These are phyloP conservation scores for Silene latifolia DNA, from an alignment of 148 eudicot species.

Conservation along the genomic window DNA sequence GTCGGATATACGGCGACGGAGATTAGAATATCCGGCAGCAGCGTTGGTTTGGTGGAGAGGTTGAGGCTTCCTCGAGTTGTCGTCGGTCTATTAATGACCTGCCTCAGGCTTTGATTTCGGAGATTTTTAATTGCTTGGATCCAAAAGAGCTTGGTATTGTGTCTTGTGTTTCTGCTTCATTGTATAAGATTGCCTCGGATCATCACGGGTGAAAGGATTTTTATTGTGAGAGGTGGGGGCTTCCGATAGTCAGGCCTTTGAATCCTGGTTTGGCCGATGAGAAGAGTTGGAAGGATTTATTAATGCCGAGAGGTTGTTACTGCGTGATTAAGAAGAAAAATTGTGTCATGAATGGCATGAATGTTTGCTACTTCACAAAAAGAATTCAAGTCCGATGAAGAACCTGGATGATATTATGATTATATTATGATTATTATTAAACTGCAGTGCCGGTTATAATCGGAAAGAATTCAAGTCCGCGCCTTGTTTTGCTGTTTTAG, in stretches of 20 bases:
- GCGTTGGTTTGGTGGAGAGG: too few species aligned
- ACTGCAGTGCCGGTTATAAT: slow-evolving; percentile 7
- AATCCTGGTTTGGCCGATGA: slow-evolving; percentile 43
- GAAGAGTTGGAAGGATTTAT: slow-evolving; percentile 89
- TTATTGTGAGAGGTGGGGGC: slow-evolving; percentile 93
- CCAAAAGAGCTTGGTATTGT: slow-evolving; percentile 91
- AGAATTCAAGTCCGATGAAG: too few species aligned
- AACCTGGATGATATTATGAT: too few species aligned
- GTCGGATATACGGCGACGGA: too few species aligned
- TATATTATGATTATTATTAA: too few species aligned
- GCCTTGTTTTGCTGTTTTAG: not conserved
- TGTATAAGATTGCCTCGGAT: slow-evolving; percentile 70
- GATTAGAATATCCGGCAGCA: too few species aligned
- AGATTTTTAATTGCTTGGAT: slow-evolving; percentile 80
- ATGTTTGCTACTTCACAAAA: too few species aligned
- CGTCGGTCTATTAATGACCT: slow-evolving; percentile 66
- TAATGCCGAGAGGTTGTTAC: slow-evolving; percentile 58
- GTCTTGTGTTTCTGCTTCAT: slow-evolving; percentile 68
- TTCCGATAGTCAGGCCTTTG: slow-evolving; percentile 41
- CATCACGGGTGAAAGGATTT: slow-evolving; percentile 85
- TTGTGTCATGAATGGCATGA: too few species aligned
- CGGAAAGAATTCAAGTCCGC: slow-evolving; percentile 9
- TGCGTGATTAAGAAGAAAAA: too few species aligned
- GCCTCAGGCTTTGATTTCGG: slow-evolving; percentile 70
- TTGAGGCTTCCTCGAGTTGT: slow-evolving; percentile 31